Conservation (phyloP, 2,329 filamentous ascomycete genomes). For the Tolypocladium nubicola region DNA sequence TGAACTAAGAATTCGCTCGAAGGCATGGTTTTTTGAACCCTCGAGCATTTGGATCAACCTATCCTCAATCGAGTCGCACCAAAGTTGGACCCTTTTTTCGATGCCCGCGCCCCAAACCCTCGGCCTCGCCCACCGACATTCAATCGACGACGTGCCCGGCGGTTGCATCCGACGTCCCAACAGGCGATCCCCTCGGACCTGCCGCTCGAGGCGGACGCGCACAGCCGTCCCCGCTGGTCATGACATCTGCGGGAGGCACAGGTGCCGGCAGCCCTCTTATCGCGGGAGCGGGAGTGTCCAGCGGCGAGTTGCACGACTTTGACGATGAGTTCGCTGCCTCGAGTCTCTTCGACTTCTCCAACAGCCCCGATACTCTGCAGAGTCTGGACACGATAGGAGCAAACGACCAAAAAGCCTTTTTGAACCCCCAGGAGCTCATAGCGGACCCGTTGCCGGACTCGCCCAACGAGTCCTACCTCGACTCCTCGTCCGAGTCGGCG, state of each 20-base stretch:
- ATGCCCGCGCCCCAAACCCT: neutral
- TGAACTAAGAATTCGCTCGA: neutral
- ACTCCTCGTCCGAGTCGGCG: slow-evolving; percentile 42
- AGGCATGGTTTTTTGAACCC: neutral
- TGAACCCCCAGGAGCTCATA: slow-evolving; percentile 22
- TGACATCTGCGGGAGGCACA: slow-evolving; percentile 21
- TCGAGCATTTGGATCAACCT: neutral
- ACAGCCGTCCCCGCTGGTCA: slow-evolving; percentile 17
- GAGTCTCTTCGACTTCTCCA: slow-evolving; percentile 24
- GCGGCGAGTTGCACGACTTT: slow-evolving; percentile 25
- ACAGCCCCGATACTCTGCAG: slow-evolving; percentile 26
- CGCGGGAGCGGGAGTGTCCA: slow-evolving; percentile 24
- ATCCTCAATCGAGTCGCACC: neutral
- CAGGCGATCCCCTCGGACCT: neutral
- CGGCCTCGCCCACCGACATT: neutral
- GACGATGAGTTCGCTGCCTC: slow-evolving; percentile 24
- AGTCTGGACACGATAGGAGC: slow-evolving; percentile 19
- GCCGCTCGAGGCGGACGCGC: slow-evolving; percentile 8
- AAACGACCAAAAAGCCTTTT: slow-evolving; percentile 18
- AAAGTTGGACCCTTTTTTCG: neutral
- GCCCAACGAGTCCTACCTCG: slow-evolving; percentile 31
- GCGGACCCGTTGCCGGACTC: slow-evolving; percentile 29
- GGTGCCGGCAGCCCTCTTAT: slow-evolving; percentile 27
- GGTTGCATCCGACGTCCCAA: neutral
- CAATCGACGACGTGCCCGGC: neutral